Evolutionary conservation across 257 asterid genomes (phyloP).

Genomic region (Solanum raphanifolium): DNA sequence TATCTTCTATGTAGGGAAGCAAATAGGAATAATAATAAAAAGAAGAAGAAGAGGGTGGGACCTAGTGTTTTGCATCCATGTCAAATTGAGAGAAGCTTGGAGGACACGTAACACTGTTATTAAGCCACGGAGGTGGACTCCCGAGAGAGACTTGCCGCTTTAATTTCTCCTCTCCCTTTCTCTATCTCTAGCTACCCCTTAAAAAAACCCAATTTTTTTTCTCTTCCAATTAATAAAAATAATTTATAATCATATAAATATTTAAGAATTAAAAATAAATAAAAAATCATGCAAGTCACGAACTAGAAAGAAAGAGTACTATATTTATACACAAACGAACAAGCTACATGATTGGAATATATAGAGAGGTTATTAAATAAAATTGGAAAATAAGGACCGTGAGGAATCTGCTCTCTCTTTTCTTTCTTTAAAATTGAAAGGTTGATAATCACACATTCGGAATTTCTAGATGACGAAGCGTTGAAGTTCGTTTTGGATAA

Average conservation of each 20-base stretch:
- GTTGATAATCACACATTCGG: not conserved
- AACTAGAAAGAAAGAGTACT: too few relatives aligned
- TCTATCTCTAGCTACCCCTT: too few relatives aligned
- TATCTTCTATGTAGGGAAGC: not conserved
- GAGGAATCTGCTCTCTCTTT: not conserved
- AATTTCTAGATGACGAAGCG: not conserved
- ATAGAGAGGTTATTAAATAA: not conserved
- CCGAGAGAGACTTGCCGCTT: not conserved
- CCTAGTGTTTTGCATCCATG: not conserved
- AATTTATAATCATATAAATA: too few relatives aligned
- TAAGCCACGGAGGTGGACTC: not conserved
- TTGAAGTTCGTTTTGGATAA: not conserved
- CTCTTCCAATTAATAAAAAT: too few relatives aligned
- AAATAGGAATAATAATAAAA: not conserved
- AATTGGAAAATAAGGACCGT: not conserved
- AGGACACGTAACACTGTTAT: not conserved
- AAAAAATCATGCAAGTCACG: too few relatives aligned
- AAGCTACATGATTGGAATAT: not conserved
- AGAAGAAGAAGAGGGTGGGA: not conserved
- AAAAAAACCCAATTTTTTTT: too few relatives aligned
- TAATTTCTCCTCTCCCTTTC: not conserved
- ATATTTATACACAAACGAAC: not conserved
- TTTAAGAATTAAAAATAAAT: too few relatives aligned
- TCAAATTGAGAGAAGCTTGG: not conserved
- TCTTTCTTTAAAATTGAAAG: not conserved